Conservation (phyloP, 805 yeast genomes). For the Metschnikowia anglica region DNA sequence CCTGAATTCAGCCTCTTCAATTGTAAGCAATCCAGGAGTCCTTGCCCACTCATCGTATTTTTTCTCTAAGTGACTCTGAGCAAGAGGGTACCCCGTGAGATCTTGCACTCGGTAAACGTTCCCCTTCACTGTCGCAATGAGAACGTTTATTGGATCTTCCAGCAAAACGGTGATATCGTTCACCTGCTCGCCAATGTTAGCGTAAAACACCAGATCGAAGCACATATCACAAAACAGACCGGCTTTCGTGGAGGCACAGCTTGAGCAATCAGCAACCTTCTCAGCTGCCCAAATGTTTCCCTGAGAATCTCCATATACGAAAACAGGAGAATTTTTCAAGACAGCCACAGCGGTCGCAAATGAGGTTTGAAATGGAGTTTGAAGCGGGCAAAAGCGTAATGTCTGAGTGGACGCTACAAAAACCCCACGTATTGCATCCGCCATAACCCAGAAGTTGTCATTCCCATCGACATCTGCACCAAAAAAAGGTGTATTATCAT, state of each 20-base stretch:
- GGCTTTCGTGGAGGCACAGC: not conserved
- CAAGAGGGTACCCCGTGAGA: not conserved
- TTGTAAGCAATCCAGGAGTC: not conserved
- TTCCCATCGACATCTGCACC: constrained; percentile 18
- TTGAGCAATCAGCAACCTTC: not conserved
- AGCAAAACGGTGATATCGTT: constrained; percentile 22
- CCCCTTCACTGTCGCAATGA: constrained; percentile 18
- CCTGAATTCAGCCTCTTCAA: not conserved
- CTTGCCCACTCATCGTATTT: not conserved
- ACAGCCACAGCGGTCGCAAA: constrained; percentile 20
- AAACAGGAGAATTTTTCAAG: constrained; percentile 1
- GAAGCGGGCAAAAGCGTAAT: not conserved
- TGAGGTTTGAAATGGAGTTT: constrained; percentile 7
- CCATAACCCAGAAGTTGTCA: constrained; percentile 7
- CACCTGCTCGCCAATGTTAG: constrained; percentile 32
- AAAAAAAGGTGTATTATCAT: constrained; percentile 3
- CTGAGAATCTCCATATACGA: constrained; percentile 28
- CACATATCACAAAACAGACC: not conserved
- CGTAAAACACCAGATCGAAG: constrained; percentile 15
- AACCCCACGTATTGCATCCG: constrained; percentile 14
- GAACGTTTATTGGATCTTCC: constrained; percentile 11
- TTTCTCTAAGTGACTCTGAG: not conserved
- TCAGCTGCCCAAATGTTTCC: constrained; percentile 27
- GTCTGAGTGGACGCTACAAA: constrained; percentile 5
- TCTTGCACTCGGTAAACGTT: constrained; percentile 13